Evolutionary conservation across 2,329 filamentous ascomycete species (phyloP), one percentile per base, ranked within the genome.

Genomic region (Fusarium praegraminearum): DNA sequence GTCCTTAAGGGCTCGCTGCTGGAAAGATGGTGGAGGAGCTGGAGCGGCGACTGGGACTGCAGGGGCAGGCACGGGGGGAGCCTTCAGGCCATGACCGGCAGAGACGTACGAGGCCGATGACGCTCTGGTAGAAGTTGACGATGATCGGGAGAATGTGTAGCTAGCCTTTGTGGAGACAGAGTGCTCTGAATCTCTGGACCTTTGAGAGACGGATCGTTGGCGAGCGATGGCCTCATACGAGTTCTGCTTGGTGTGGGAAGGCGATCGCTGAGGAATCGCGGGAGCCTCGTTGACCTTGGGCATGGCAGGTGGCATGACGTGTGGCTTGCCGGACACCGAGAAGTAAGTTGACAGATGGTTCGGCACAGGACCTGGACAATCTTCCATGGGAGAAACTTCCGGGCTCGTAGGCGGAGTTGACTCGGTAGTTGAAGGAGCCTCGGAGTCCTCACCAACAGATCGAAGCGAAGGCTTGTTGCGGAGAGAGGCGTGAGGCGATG

Each of bases 241-340:
- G 8, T 91, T 91, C 78, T 93, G 91, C 84, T 97, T 98, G 74
- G 93, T 97, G 82, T 98, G 95, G 12, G 93, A 95, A 5, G 92
- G 87, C 4, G 94, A 90, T 60, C 95, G 89, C 77, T 89, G 86
- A 7, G 95, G 95, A 63, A 98, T 90, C 18, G 83, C 82, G 13
- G 82, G 80, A 5, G 81, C 80, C 5, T 84, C 77, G 44, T 80
- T 74, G 71, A 85, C 62, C 49, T 57, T 64, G 46, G 71, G 57
- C 72, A 78, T 73, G 44, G 76, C 75, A 9, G 83, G 72, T 65
- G 71, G 59, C 72, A 78, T 73, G 50, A 77, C 75, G 7, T 83
- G 72, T 62, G 80, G 79, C 69, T 83, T 83, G 51, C 81, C 80
- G 11, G 87, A 82, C n/a, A 85, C 82, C 52, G 84, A 85, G 75